A percentile compares a stretch with the other conserved stretches of the same genome.
These are phyloP conservation scores for Coemansia sp. DNA, from an alignment of 192 early-diverging fungal species.

Conservation along the genomic window DNA sequence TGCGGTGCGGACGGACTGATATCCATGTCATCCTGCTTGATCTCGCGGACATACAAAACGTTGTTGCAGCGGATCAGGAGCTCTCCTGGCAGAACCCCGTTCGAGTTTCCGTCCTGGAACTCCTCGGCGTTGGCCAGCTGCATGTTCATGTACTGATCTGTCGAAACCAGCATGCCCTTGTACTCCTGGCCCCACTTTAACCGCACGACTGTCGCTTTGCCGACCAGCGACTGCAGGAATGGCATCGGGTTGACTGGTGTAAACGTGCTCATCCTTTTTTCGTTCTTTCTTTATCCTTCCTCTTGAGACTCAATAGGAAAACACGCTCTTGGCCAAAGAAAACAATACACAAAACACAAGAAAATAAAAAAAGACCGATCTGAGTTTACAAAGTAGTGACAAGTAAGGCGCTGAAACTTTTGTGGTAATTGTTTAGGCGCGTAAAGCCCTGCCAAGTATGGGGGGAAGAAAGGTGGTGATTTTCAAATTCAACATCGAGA, in stretches of 20 bases:
- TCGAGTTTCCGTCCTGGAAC: conserved; percentile 87
- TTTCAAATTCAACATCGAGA: too few species aligned
- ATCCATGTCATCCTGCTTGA: conserved; percentile 39
- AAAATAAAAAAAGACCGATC: too few species aligned
- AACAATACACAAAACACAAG: too few species aligned
- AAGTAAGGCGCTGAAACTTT: too few species aligned
- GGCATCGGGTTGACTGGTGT: conserved; percentile 97
- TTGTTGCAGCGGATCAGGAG: conserved; percentile 93
- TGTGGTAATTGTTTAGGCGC: too few species aligned
- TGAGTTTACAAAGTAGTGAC: too few species aligned
- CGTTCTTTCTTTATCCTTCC: too few species aligned
- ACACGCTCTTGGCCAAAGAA: too few species aligned
- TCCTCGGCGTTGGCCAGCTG: conserved; percentile 95
- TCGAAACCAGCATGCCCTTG: conserved; percentile 84
- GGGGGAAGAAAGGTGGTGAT: too few species aligned
- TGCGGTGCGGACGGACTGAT: not conserved
- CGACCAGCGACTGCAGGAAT: conserved; percentile 89
- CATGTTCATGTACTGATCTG: conserved; percentile 98
- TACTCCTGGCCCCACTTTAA: conserved; percentile 99
- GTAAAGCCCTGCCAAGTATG: too few species aligned
- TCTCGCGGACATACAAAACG: conserved; percentile 74
- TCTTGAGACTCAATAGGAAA: too few species aligned
- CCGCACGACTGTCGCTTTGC: conserved; percentile 88
- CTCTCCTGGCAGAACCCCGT: conserved; percentile 81
- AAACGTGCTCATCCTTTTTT: conserved; percentile 56